Evolutionary conservation across 441 rosid genomes (phyloP), one percentile per base, ranked within the genome.

Genomic region (Adansonia grandidieri): DNA sequence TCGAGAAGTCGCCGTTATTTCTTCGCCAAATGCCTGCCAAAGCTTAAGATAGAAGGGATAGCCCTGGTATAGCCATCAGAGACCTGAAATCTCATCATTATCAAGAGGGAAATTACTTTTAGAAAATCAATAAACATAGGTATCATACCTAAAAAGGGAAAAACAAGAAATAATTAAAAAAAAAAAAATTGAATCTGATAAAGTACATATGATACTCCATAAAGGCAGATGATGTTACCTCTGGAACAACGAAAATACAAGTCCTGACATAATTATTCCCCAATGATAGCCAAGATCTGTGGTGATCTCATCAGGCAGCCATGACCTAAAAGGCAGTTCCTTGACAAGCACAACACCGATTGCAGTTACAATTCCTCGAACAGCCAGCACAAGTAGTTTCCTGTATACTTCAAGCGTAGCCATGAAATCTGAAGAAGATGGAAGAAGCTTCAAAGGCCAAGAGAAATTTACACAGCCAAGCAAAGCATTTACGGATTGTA

Each of bases 221-320:
- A 76, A 57, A 69, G 74, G 17, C 5, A 60, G 51, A 72, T n/a
- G 45, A 77, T 37, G 40, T 45, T 91, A 96, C 99, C 99, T 89
- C 80, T 93, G 98, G 75, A 81, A 77, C 83, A 93, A 80, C 81
- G 98, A 82, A 85, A 88, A 94, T 66, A 80, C 82, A 71, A 97
- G 87, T 75, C 99, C 98, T 4, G 99, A 90, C 75, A 92, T 82
- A 75, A 94, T 89, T 74, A 92, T 85, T 84, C 94, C 97, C 80
- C 44, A 83, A 80, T 89, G 93, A 87, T 91, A 93, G 69, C 94
- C 98, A 81, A 91, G 83, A 80, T 97, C 98, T 37, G 86, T 53
- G 13, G 95, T 89, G 76, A 97, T 91, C 84, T 97, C 98, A 78
- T 88, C 87, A 74, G 93, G 93, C 82, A 97, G 79, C 98, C 98